These are phyloP conservation scores for Hordeum pubiflorum DNA, from an alignment of 202 grass and related monocot species.

Conservation along the genomic window DNA sequence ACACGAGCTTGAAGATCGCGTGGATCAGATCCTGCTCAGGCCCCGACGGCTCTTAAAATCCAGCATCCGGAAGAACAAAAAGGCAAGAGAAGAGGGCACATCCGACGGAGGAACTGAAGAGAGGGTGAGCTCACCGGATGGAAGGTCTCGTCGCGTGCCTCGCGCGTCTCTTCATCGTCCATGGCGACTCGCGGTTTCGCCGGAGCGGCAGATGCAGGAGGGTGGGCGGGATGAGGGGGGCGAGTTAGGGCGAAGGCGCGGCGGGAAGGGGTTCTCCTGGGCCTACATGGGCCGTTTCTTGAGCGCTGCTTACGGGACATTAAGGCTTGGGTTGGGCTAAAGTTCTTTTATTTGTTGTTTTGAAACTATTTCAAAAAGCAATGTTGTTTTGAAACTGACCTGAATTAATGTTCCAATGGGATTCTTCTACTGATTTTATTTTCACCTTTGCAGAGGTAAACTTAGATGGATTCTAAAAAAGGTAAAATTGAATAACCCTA, in stretches of 20 bases:
- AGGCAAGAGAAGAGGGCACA: not conserved
- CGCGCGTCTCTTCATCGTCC: slow-evolving; percentile 10
- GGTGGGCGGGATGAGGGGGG: not conserved
- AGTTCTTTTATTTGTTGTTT: no score
- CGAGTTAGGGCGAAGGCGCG: not conserved
- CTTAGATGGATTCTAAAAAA: no score
- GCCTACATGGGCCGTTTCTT: not conserved
- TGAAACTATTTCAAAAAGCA: no score
- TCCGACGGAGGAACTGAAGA: not conserved
- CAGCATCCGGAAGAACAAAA: not conserved
- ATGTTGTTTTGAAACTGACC: no score
- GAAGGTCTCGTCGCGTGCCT: slow-evolving; percentile 32
- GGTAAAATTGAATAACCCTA: no score
- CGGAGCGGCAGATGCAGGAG: not conserved
- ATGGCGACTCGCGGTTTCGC: not conserved
- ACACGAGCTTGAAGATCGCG: slow-evolving; percentile 82
- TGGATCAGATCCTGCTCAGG: slow-evolving; percentile 57
- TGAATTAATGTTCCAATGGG: no score
- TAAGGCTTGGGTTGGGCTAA: no score
- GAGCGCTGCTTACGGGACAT: not conserved
- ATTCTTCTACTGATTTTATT: no score
- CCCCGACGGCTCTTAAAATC: not conserved
- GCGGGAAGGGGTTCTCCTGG: not conserved
- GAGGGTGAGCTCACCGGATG: slow-evolving; percentile 33
- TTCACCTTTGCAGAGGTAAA: no score